Evolutionary conservation across 2,329 filamentous ascomycete species (phyloP).

Genomic region (Phialophora expanda): DNA sequence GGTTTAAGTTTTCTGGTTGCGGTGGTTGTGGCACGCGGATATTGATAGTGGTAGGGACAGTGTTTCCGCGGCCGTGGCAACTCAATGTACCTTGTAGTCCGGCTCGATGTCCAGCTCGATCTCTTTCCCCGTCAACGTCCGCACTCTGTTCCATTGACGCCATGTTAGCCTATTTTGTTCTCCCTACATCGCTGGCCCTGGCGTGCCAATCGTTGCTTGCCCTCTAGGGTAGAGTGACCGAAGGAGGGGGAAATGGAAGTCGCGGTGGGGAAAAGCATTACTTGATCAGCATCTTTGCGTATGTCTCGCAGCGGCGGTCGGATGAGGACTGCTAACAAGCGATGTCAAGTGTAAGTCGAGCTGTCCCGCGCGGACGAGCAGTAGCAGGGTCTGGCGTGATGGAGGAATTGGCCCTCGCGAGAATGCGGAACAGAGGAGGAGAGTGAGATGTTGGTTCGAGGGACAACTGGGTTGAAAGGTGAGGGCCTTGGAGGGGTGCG

Average conservation of each 20-base stretch:
- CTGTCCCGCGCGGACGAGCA: background rate
- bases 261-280: conserved; percentile 1
- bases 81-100: conserved; percentile 77
- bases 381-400: background rate
- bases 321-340: background rate
- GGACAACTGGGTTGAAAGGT: background rate
- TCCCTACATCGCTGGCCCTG: background rate
- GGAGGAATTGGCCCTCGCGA: background rate
- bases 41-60: background rate
- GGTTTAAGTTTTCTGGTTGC: background rate
- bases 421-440: background rate
- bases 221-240: background rate
- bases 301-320: background rate
- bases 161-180: background rate
- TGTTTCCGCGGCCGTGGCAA: background rate
- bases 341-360: background rate
- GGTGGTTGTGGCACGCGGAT: background rate
- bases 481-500: conserved; percentile 4
- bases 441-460: background rate
- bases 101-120: conserved; percentile 97
- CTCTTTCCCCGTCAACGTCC: conserved; percentile 97
- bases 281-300: conserved; percentile 20
- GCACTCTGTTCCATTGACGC: conserved; percentile 67
- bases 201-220: background rate
- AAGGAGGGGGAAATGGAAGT: background rate